phyloP scores from a whole-genome alignment of 768 basidiomycete species.

The Psilocybe azurescens region DNA sequence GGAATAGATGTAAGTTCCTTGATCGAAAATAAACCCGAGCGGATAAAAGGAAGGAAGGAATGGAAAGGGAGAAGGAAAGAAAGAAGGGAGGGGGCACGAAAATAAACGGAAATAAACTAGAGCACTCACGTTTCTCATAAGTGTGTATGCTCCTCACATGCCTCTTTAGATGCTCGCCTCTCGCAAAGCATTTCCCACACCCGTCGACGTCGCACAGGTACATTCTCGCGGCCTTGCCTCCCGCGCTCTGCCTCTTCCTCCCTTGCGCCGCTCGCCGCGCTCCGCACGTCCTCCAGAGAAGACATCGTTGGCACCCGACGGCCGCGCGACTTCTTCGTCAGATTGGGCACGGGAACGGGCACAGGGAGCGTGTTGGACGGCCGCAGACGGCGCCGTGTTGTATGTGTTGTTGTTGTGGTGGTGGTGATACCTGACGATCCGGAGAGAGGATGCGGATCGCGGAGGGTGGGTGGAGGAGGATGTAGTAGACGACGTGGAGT shows the following conservation, averaged over 20 bases:
- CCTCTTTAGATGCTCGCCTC: conserved; percentile 90
- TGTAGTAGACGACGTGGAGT: conserved; percentile 15
- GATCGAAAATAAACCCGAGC: neutral
- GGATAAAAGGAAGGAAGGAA: neutral
- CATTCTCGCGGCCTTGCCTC: conserved; percentile 45
- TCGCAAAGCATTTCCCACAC: conserved; percentile 87
- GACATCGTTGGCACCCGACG: conserved; percentile 63
- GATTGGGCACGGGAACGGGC: conserved; percentile 69
- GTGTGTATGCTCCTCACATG: conserved; percentile 91
- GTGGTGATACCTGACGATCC: conserved; percentile 17
- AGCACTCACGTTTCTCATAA: conserved; percentile 84
- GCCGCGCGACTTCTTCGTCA: conserved; percentile 75
- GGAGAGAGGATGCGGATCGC: conserved; percentile 13
- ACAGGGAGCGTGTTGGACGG: conserved; percentile 40
- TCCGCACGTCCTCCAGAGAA: conserved; percentile 40
- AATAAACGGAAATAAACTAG: conserved; percentile 23
- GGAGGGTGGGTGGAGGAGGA: conserved; percentile 16
- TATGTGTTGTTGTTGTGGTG: conserved; percentile 13
- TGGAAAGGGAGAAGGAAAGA: neutral
- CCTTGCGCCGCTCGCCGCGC: conserved; percentile 37
- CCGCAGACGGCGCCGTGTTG: conserved; percentile 20
- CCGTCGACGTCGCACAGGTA: conserved; percentile 82
- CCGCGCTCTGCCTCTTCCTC: conserved; percentile 39
- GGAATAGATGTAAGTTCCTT: conserved; percentile 13
- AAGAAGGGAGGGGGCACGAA: conserved; percentile 26